Conservation (phyloP, 495 filamentous ascomycete species). For the Aspergillus conjunctus region DNA sequence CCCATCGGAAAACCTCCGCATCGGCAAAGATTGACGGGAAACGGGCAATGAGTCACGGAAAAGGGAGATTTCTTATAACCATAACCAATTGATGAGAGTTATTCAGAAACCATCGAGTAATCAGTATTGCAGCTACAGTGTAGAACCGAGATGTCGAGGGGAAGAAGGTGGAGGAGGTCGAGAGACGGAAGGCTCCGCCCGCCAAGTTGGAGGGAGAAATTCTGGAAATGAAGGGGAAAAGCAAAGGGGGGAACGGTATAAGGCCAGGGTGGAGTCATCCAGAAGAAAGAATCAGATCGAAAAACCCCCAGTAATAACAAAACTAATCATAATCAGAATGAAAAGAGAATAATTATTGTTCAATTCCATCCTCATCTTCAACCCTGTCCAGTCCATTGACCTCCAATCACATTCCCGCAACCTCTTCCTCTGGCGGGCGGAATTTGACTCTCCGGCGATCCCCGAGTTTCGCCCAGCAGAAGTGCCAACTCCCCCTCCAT, state of each 20-base stretch:
- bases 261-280: not conserved
- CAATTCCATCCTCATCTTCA: not conserved
- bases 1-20: no score
- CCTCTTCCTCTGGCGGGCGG: not conserved
- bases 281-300: conserved; percentile 1
- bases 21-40: no score
- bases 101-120: no score
- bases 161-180: conserved; percentile 1
- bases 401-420: not conserved
- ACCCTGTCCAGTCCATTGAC: not conserved
- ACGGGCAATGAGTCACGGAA: no score
- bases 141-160: no score
- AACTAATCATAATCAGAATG: not conserved
- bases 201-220: conserved; percentile 1
- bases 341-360: no score
- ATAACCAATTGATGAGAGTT: no score
- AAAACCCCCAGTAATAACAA: not conserved
- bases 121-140: no score
- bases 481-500: conserved; percentile 18
- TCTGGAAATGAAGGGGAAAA: conserved; percentile 9
- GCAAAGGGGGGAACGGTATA: no score
- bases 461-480: conserved; percentile 28
- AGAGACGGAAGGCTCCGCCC: conserved; percentile 29
- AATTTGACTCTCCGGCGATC: conserved; percentile 34
- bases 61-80: no score